Conservation (phyloP, 1,284 basidiomycete genomes). For the Rhodotorula sp. region DNA sequence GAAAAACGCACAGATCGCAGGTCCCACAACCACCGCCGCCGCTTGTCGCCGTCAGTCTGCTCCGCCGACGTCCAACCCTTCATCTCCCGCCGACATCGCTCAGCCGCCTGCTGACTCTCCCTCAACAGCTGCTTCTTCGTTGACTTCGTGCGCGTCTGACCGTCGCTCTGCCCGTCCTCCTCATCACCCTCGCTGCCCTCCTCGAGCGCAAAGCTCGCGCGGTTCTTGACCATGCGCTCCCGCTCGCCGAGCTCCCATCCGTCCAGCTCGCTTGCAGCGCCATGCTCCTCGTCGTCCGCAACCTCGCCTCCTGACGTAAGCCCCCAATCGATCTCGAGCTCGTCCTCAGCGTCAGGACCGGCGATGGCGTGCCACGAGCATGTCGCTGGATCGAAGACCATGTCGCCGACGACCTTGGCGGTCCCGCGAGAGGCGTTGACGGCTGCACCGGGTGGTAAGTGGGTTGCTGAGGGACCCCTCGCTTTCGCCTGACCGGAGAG, state of each 20-base stretch:
- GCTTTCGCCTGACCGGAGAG: neutral
- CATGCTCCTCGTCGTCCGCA: slow-evolving; percentile 72
- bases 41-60: neutral
- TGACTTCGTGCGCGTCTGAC: slow-evolving; percentile 9
- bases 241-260: slow-evolving; percentile 64
- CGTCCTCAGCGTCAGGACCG: slow-evolving; percentile 79
- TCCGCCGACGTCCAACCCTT: slow-evolving; percentile 60
- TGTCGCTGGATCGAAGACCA: slow-evolving; percentile 88
- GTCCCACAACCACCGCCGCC: slow-evolving; percentile 26
- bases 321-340: slow-evolving; percentile 80
- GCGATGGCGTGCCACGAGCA: slow-evolving; percentile 87
- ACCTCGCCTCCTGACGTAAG: slow-evolving; percentile 49
- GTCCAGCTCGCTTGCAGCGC: slow-evolving; percentile 47
- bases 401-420: slow-evolving; percentile 81
- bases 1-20: slow-evolving; percentile 19
- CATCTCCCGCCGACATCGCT: slow-evolving; percentile 75
- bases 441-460: slow-evolving; percentile 1
- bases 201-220: slow-evolving; percentile 55
- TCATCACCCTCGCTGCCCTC: slow-evolving; percentile 60
- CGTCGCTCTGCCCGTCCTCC: slow-evolving; percentile 60
- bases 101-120: slow-evolving; percentile 70
- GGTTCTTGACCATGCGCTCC: slow-evolving; percentile 68
- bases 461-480: slow-evolving; percentile 6
- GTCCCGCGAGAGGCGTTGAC: slow-evolving; percentile 30
- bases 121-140: slow-evolving; percentile 64